Evolutionary conservation across 2,329 filamentous ascomycete genomes (phyloP), one percentile per base, ranked within the genome.

Genomic region (Aspergillus felis): DNA sequence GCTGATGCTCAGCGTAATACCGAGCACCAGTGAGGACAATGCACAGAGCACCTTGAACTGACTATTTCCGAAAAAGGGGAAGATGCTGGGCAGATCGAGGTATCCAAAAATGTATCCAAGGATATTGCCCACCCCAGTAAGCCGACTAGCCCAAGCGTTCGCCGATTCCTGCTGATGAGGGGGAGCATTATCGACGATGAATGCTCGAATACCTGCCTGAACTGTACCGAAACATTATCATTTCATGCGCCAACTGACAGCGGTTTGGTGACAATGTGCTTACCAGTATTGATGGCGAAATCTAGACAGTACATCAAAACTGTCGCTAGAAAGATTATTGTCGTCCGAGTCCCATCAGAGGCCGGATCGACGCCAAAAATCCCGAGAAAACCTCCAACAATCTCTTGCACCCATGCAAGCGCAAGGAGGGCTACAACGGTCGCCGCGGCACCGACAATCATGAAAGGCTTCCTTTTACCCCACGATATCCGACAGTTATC

Each of bases 21-120:
- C 80, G 55, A 97, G 85, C 17, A 86, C 83, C 56, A 96, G 76
- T 56, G 87, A 90, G 22, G 93, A 92, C 62, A 97, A 87, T 20
- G 88, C 87, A 70, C 92, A 96, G 3, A 97, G 87, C 4, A 93
- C 88, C 74, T 97, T 92, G 80, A 97, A 97, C 71, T 97, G 93
- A 0, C 87, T 92, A 66, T 89, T 82, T 38, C 93, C 93, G 35
- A 97, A 82, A 72, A 90, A 95, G 68, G 89, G 88, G 9, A 96
- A 73, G 57, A 87, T 82, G 54, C 81, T 82, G 0, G 91, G 89
- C 4, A 97, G 81, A 66, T 97, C 82, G 60, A 91, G 79, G 67
- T 93, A 96, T 41, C 93, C 93, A 55, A 91, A 91, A 24, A 96
- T 81, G 71, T 94, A 97, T 41, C 92, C 92, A 32, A 93, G 74